Evolutionary conservation across 768 basidiomycete species (phyloP), one percentile per base, ranked within the genome.

Genomic region (Collybiopsis confluens): DNA sequence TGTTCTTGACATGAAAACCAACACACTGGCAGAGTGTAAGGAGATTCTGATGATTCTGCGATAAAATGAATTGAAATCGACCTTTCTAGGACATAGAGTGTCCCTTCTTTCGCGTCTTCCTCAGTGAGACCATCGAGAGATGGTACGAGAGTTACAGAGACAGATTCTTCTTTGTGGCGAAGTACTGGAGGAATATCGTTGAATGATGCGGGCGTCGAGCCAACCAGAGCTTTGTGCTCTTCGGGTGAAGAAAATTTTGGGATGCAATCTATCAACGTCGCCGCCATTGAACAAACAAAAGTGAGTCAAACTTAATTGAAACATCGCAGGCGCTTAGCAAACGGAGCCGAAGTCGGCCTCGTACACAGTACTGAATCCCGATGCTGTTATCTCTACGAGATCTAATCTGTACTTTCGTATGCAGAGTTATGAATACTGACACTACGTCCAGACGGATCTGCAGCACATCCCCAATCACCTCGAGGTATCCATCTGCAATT

Each of bases 351-450:
- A n/a, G n/a, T n/a, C n/a, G n/a, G n/a, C n/a, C n/a, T n/a, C n/a
- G n/a, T n/a, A n/a, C n/a, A n/a, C n/a, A n/a, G n/a, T n/a, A n/a
- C n/a, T n/a, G n/a, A n/a, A n/a, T n/a, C n/a, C n/a, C n/a, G n/a
- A n/a, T n/a, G 30, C 30, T 6, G 30, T 33, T 5, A 6, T 33
- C 30, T 33, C 5, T 13, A 13, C 13, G 30, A 33, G 13, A 33
- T 33, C 28, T 48, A 48, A 24, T 35, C 47, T 23, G 10, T 37
- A 37, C 30, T 66, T 52, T 73, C 69, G 68, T 98, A 97, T 11
- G 97, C 96, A 45, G 92, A 85, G 62, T 87, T 91, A 78, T 99
- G 97, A 63, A 98, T 98, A 69, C 82, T 87, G 65, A 98, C 96
- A 58, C 91, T 93, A 46, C 97, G 79, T 27, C 97, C 97, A 58